Evolutionary conservation across 2,329 filamentous ascomycete species (phyloP), one percentile per base, ranked within the genome.

Genomic region (Chrysoporthe deuterocubensis): DNA sequence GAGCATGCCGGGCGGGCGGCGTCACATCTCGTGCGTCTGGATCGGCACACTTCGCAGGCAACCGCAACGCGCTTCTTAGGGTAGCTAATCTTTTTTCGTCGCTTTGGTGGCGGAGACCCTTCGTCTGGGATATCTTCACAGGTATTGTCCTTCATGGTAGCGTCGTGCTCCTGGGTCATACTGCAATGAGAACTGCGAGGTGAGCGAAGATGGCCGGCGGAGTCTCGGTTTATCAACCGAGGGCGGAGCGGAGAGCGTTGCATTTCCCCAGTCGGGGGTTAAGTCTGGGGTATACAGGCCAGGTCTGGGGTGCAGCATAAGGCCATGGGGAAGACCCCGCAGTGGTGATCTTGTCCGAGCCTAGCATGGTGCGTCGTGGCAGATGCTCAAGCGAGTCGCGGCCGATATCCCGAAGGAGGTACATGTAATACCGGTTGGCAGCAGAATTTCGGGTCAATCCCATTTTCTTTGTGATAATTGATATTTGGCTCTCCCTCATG

Each of bases 41-140:
- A 57, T 34, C 72, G 70, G 52, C 72, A 73, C 3, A 72, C 67
- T 21, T 73, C 69, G 48, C 72, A 73, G 6, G 72, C 72, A 62
- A 68, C 71, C 50, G 65, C 70, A 40, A 71, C 72, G 4, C 72
- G 66, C 50, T 72, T 72, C 65, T 73, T 73, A 40, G 71, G 72
- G 61, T 73, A 73, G 50, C 56, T 67, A 43, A 67, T 66, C 61
- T 69, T 67, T 5, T 48, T 48, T 48, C 44, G 44, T 18, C 44
- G 44, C 44, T 48, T 48, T 48, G 44, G 18, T n/a, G 44, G 44
- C 9, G 44, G 44, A 48, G 44, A 48, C 44, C 44, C 16, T 48
- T 48, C 44, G 18, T 48, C 44, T 21, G 18, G 44, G 3, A 48
- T 14, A 48, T 48, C 44, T 48, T 48, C 44, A 48, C 5, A 21